Base-by-base conservation (phyloP, 495 filamentous ascomycete genomes). In the Penicillium mononematosum region DNA sequence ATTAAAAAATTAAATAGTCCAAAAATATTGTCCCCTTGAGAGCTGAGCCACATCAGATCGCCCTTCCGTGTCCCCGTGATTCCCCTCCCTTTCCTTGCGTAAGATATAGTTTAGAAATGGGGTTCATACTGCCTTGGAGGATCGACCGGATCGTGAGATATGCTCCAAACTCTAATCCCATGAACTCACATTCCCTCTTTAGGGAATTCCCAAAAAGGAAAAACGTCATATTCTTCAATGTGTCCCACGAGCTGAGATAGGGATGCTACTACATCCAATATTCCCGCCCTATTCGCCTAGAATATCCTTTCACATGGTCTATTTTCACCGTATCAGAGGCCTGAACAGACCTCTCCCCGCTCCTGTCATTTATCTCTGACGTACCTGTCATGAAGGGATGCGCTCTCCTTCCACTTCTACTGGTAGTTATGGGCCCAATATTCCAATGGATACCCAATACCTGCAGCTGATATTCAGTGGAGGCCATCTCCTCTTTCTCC, bases 21-120 rank as follows among this genome's bases (percentile, higher is more conserved):
- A 53, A 6, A 25, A 25, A 25, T 6, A 25, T 5, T 6, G 24
- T 25, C 22, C 22, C 49, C 49, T 60, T 54, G 32, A 8, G 47
- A 55, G 53, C 59, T 65, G 56, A 65, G 60, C 63, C 63, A 65
- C 63, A 59, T 14, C 19, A 31, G 52, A 43, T 31, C 24, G 27
- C 39, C 22, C 25, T 29, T 22, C 22, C 22, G 0, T 22, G 22
- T 22, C 29, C 36, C 55, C 32, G 50, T 53, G 36, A 27, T 27
- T 27, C 25, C 25, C 25, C 25, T 16, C 7, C 5, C 42, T 8
- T n/a, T 0, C 44, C 24, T 46, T 46, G 44, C 43, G 11, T 45
- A 17, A 11, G 27, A 32, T 48, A 32, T 48, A 48, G n/a, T 48
- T 48, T 25, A 5, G 25, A 17, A 29, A n/a, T 16, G 25, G 25